Percentiles rank a stretch among this genome's conserved stretches.
Conservation (phyloP, 75 land plant species). For the Adiantum capillusveneris region DNA sequence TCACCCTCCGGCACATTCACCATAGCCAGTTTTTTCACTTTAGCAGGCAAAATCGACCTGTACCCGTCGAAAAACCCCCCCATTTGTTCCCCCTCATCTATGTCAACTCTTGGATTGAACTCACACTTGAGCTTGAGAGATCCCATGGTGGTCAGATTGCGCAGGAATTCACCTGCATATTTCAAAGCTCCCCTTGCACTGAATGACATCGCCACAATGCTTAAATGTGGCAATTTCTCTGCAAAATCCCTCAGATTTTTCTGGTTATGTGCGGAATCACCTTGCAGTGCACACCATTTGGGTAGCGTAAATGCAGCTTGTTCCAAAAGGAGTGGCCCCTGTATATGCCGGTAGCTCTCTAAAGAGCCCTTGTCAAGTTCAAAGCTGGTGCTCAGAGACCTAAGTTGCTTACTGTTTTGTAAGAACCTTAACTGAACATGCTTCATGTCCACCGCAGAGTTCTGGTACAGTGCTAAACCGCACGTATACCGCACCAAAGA, state of each 20-base stretch:
- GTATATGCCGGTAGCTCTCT: background rate
- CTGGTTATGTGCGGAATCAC: background rate
- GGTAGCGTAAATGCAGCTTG: conserved; percentile 3
- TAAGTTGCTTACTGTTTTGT: background rate
- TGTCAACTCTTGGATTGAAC: conserved; percentile 8
- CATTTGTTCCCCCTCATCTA: conserved; percentile 6
- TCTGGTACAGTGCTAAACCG: background rate
- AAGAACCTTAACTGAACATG: conserved; percentile 1
- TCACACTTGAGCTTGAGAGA: conserved; percentile 6
- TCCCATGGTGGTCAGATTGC: background rate
- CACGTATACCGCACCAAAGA: background rate
- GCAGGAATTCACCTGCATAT: background rate
- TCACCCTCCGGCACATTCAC: conserved; percentile 12
- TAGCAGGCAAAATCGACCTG: background rate
- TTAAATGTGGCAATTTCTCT: background rate
- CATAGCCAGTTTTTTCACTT: background rate
- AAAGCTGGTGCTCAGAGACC: background rate
- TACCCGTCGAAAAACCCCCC: conserved; percentile 3
- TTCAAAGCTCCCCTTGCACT: conserved; percentile 1
- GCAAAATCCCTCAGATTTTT: background rate
- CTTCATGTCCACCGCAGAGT: background rate
- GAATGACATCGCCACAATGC: background rate
- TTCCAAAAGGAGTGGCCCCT: conserved; percentile 3
- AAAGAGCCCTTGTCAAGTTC: background rate
- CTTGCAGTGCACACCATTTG: background rate